Evolutionary conservation across 768 basidiomycete genomes (phyloP), one percentile per base, ranked within the genome.

Genomic region (Amanita exitialis): DNA sequence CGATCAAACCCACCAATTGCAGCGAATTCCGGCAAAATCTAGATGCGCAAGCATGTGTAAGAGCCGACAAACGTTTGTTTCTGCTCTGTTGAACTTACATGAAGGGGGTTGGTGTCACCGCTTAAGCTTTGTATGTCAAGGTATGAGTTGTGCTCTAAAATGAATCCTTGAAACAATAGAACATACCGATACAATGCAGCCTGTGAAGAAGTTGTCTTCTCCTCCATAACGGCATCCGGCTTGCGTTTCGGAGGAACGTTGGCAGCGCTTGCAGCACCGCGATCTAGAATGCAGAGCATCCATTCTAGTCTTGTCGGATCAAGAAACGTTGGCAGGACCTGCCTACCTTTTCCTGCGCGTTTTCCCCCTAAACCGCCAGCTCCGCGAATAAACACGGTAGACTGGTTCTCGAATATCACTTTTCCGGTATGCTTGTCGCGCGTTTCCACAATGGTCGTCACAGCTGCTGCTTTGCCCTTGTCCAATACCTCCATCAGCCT

Each of bases 361-460:
- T 87, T 90, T 15, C 96, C 96, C 2, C 91, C 91, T 65, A 99
- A 96, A 0, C 93, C 94, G n/a, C 96, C 96, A 21, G 89, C 77
- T 1, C 93, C 94, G 51, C 96, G 89, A 55, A 95, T 81, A 66
- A 97, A 88, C 1, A 94, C 73, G 0, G 95, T 99, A 10, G 82
- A 79, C 64, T 94, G 89, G 65, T 90, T 96, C 68, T 96, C 92
- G 62, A 90, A 95, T 49, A 98, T 75, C 48, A 90, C 68, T 50
- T 86, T 72, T 2, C 92, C 93, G 0, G 83, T 80, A 41, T 62
- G 62, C 61, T 86, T 84, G 66, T 98, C 90, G 59, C 80, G 79
- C 2, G 93, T 95, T 57, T 86, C 78, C 3, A 86, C 79, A 21
- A 87, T 70, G 23, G 71, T 72, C 1, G 93, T 93, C 8, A 96